phyloP scores from a whole-genome alignment of 495 filamentous ascomycete species.

The Daldinia grandis region DNA sequence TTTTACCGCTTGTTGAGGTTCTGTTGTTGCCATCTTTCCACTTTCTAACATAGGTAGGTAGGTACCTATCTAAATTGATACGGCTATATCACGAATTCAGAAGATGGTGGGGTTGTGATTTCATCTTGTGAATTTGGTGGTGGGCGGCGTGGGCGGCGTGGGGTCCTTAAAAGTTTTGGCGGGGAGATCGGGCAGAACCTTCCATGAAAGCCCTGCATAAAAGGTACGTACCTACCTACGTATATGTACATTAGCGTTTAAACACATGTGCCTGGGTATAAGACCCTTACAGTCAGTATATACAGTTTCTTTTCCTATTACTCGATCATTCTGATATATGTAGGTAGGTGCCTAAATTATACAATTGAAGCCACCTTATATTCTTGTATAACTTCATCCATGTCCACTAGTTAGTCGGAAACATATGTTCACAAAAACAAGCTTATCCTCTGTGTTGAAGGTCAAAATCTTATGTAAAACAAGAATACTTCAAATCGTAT shows the following conservation, averaged over 20 bases:
- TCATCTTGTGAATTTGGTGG: slow-evolving; percentile 27
- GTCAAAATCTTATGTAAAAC: not conserved
- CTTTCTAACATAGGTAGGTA: not conserved
- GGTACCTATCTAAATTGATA: not conserved
- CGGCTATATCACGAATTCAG: not conserved
- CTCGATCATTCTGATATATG: too few relatives aligned
- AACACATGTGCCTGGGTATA: not conserved
- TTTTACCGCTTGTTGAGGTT: slow-evolving; percentile 17
- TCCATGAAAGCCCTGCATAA: not conserved
- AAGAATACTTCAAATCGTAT: not conserved
- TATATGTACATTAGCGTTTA: too few relatives aligned
- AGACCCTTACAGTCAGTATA: not conserved
- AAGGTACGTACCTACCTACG: not conserved
- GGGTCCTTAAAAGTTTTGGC: slow-evolving; percentile 43
- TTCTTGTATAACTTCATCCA: not conserved
- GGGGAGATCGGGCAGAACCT: slow-evolving; percentile 37
- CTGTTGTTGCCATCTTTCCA: slow-evolving; percentile 34
- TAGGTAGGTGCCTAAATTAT: too few relatives aligned
- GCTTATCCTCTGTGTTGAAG: not conserved
- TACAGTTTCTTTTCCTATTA: too few relatives aligned
- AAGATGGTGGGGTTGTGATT: slow-evolving; percentile 39
- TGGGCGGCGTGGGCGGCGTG: slow-evolving; percentile 29
- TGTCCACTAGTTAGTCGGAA: not conserved
- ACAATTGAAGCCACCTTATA: not conserved
- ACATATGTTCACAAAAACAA: not conserved